Conservation (phyloP, 805 yeast genomes). For the Starmerella gropengiesseri region DNA sequence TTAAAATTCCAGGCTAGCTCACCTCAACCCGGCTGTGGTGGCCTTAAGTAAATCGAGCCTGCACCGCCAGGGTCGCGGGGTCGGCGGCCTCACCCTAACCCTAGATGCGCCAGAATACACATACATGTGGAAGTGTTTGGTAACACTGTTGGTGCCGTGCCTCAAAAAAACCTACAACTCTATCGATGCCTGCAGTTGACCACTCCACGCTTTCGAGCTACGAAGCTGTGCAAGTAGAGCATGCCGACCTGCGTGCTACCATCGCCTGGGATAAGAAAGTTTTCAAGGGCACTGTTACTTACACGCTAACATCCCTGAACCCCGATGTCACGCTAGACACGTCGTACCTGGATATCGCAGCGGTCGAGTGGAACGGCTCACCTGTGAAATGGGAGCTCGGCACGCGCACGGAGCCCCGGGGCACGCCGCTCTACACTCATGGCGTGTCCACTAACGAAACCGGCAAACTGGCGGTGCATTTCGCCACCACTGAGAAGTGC, state of each 20-base stretch:
- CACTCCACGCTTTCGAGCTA: constrained; percentile 71
- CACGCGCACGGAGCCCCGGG: constrained; percentile 33
- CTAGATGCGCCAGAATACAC: too few species aligned
- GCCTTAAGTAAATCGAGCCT: too few species aligned
- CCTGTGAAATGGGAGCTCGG: constrained; percentile 27
- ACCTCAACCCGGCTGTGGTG: too few species aligned
- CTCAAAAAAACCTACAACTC: too few species aligned
- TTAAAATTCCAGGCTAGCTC: background rate
- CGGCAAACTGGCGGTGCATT: constrained; percentile 34
- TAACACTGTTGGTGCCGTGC: too few species aligned
- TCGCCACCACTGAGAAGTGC: constrained; percentile 59
- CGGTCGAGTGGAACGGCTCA: constrained; percentile 37
- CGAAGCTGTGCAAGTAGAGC: constrained; percentile 37
- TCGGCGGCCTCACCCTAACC: constrained; percentile 15
- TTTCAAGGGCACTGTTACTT: constrained; percentile 47
- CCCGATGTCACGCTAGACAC: constrained; percentile 52
- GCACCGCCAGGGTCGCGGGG: background rate
- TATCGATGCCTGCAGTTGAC: constrained; percentile 12
- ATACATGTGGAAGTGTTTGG: too few species aligned
- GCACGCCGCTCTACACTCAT: constrained; percentile 34
- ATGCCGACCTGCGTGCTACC: constrained; percentile 43
- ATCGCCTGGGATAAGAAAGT: constrained; percentile 45
- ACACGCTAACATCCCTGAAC: constrained; percentile 32
- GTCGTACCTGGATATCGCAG: constrained; percentile 43
- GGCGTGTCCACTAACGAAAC: constrained; percentile 15